Conservation (phyloP, 805 yeast species). For the Teunomyces stri region DNA sequence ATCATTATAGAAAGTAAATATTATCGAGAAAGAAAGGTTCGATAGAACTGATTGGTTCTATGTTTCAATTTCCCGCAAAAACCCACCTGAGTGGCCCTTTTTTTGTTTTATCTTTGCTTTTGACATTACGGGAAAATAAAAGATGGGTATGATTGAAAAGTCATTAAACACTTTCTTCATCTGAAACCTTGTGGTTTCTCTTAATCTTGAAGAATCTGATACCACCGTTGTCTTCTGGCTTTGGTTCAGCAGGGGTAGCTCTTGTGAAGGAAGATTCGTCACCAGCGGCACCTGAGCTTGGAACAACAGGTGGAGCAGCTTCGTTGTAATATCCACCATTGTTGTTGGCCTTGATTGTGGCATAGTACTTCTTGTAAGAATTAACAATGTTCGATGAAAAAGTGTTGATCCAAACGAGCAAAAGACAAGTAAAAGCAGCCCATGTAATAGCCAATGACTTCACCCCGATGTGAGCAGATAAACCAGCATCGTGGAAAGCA, state of each 20-base stretch:
- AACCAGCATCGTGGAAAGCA: slow-evolving; percentile 54
- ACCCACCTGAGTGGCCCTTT: neutral
- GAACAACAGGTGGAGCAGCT: slow-evolving; percentile 17
- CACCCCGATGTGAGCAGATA: slow-evolving; percentile 52
- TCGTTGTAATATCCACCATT: slow-evolving; percentile 17
- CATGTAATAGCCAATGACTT: slow-evolving; percentile 62
- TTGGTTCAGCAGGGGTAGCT: slow-evolving; percentile 26
- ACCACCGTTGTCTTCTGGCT: slow-evolving; percentile 49
- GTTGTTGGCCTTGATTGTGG: slow-evolving; percentile 30
- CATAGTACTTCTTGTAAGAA: slow-evolving; percentile 52
- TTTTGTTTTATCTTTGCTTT: neutral
- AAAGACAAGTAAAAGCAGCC: slow-evolving; percentile 60
- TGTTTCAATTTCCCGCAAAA: neutral
- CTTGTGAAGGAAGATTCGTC: slow-evolving; percentile 45
- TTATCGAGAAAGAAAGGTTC: neutral
- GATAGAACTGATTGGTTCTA: neutral
- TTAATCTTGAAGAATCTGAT: slow-evolving; percentile 76
- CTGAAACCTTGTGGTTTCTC: slow-evolving; percentile 46
- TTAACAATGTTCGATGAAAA: slow-evolving; percentile 49
- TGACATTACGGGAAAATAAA: neutral
- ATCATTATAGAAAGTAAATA: slow-evolving; percentile 3
- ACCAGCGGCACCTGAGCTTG: slow-evolving; percentile 28
- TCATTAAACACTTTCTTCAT: slow-evolving; percentile 42
- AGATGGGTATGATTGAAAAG: neutral
- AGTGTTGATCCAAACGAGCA: slow-evolving; percentile 50